Evolutionary conservation across 768 basidiomycete genomes (phyloP), one percentile per base, ranked within the genome.

Genomic region (Suillus tomentosus): DNA sequence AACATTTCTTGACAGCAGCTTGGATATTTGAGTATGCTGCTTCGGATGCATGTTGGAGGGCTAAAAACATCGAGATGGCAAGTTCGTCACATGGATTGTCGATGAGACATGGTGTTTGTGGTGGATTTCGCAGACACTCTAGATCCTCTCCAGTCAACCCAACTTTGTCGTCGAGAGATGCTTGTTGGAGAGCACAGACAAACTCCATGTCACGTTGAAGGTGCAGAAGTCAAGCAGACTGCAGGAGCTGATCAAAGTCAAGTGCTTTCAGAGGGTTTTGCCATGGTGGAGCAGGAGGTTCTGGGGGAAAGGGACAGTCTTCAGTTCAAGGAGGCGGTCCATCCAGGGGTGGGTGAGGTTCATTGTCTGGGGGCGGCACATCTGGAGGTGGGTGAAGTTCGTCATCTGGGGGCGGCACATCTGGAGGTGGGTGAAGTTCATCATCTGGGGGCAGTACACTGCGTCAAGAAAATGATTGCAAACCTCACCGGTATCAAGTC

Each of bases 41-140:
- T 22, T 65, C 17, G 8, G 64, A 65, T 24, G 61, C 39, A 48
- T 67, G 64, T 15, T 62, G 19, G n/a, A 60, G 43, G 5, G 60
- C 60, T n/a, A 67, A 57, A 24, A 53, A 67, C 8, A 62, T 65
- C 3, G 59, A 64, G 45, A 64, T 54, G 36, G 55, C 37, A 57
- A 51, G 62, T 37, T 40, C 45, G 43, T 53, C 11, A 6, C 62
- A 27, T n/a, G 61, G 60, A 22, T 57, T 51, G 22, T 67, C 66
- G 14, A 59, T 65, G 17, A 0, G 2, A 24, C 57, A 37, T 22
- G 47, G 64, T 5, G 50, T 36, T 31, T 42, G 19, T 1, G 57
- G 66, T 15, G 64, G 66, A 36, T 67, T 53, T 13, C 48, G 37
- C 11, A 66, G 36, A 3, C 65, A 8, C 42, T 63, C 17, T 5